Conservation (phyloP, 176 grass and related monocot genomes). For the Carex scoparia region DNA sequence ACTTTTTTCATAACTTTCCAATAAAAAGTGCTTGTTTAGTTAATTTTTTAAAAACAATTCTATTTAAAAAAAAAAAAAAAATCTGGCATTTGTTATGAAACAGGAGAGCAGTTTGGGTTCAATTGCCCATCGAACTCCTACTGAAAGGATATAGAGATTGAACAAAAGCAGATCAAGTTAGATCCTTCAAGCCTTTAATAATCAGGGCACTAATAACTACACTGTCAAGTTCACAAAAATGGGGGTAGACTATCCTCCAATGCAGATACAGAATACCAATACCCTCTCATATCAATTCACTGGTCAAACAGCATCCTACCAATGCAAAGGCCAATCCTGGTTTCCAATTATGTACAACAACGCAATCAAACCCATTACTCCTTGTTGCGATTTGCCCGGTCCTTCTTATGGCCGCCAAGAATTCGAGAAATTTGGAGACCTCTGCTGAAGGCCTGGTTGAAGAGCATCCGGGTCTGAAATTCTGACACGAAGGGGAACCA, state of each 20-base stretch:
- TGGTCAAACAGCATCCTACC: neutral
- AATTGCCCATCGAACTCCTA: too few relatives aligned
- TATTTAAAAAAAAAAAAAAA: too few relatives aligned
- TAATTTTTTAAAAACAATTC: too few relatives aligned
- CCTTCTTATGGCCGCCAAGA: constrained; percentile 90
- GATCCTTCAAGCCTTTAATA: neutral
- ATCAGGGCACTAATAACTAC: neutral
- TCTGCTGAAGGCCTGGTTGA: constrained; percentile 97
- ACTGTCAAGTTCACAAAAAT: neutral
- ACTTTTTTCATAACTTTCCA: too few relatives aligned
- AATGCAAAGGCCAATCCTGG: neutral
- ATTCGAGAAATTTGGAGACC: constrained; percentile 96
- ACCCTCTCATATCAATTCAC: neutral
- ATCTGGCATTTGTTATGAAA: too few relatives aligned
- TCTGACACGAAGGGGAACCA: constrained; percentile 96
- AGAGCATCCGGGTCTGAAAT: constrained; percentile 96
- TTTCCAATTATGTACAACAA: constrained; percentile 5
- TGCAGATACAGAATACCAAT: neutral
- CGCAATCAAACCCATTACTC: constrained; percentile 44
- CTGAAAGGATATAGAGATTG: neutral
- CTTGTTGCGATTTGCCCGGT: constrained; percentile 59
- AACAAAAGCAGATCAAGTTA: neutral
- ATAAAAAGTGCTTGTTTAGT: too few relatives aligned
- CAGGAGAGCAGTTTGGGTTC: too few relatives aligned
- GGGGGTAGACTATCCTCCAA: neutral